These are phyloP conservation scores for Umbellularia californica DNA, from an alignment of 164 flowering plant species.

Conservation along the genomic window DNA sequence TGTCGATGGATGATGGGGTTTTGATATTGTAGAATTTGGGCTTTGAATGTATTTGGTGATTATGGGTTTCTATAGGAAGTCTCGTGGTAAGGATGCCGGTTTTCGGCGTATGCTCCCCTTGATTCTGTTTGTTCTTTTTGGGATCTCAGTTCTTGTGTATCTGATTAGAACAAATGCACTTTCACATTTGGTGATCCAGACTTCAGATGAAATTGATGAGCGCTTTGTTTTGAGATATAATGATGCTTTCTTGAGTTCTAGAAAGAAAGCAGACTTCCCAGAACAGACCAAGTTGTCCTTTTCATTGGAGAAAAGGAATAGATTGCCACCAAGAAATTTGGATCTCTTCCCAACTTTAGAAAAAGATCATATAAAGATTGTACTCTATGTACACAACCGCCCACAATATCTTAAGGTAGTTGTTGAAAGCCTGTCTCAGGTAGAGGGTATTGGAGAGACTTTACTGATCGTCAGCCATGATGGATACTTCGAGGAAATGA, in stretches of 20 bases:
- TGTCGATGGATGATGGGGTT: background rate
- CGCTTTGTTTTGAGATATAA: background rate
- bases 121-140: slow-evolving; percentile 37
- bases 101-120: slow-evolving; percentile 42
- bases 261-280: slow-evolving; percentile 28
- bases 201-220: slow-evolving; percentile 18
- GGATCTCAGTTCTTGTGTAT: slow-evolving; percentile 31
- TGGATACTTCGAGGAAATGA: slow-evolving; percentile 85
- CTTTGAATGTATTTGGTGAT: background rate
- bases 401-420: slow-evolving; percentile 78
- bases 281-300: slow-evolving; percentile 51
- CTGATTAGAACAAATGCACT: slow-evolving; percentile 31
- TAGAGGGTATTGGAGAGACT: slow-evolving; percentile 75
- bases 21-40: too few relatives aligned
- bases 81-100: slow-evolving; percentile 36
- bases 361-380: slow-evolving; percentile 58
- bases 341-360: slow-evolving; percentile 61
- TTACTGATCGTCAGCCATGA: slow-evolving; percentile 84
- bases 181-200: slow-evolving; percentile 7
- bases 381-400: slow-evolving; percentile 89
- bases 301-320: slow-evolving; percentile 48
- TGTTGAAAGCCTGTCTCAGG: slow-evolving; percentile 64
- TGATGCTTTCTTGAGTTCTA: background rate
- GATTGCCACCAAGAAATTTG: slow-evolving; percentile 64
- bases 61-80: slow-evolving; percentile 50